These are phyloP conservation scores for Boletellus sp. DNA, from an alignment of 768 basidiomycete genomes.

Conservation along the genomic window DNA sequence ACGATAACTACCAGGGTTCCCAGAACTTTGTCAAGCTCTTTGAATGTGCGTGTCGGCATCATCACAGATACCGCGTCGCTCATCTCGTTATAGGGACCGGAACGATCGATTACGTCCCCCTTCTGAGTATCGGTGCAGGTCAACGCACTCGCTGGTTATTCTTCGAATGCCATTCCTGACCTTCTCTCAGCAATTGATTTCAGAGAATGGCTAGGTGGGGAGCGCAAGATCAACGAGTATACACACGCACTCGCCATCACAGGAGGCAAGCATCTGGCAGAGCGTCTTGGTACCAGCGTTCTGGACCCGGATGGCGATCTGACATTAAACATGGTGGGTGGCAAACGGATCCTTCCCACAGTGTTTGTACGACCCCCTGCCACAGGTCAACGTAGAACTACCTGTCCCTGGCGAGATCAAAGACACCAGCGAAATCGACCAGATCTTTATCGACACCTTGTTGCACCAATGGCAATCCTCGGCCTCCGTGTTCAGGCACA, in stretches of 20 bases:
- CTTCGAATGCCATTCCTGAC: conserved; percentile 1
- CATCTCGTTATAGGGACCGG: conserved; percentile 50
- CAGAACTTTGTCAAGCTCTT: conserved; percentile 49
- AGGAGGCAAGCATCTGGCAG: conserved; percentile 60
- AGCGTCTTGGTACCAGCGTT: conserved; percentile 56
- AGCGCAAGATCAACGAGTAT: conserved; percentile 65
- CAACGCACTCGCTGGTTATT: neutral
- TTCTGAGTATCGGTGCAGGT: conserved; percentile 55
- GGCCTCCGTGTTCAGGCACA: conserved; percentile 19
- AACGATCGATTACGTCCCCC: conserved; percentile 53
- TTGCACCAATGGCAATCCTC: conserved; percentile 20
- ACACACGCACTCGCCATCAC: conserved; percentile 63
- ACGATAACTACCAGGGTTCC: conserved; percentile 28
- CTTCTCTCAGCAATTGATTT: conserved; percentile 60
- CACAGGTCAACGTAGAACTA: conserved; percentile 40
- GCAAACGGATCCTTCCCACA: too few relatives aligned
- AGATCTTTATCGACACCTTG: conserved; percentile 16
- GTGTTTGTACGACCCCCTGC: neutral
- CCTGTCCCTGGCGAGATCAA: conserved; percentile 31
- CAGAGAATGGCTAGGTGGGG: conserved; percentile 71
- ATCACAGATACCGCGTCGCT: neutral
- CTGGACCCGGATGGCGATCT: conserved; percentile 60
- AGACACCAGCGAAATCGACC: conserved; percentile 10
- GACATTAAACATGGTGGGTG: conserved; percentile 65
- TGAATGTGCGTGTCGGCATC: conserved; percentile 30